phyloP scores from a whole-genome alignment of 208 protist species.

The Balamuthia mandrillaris region DNA sequence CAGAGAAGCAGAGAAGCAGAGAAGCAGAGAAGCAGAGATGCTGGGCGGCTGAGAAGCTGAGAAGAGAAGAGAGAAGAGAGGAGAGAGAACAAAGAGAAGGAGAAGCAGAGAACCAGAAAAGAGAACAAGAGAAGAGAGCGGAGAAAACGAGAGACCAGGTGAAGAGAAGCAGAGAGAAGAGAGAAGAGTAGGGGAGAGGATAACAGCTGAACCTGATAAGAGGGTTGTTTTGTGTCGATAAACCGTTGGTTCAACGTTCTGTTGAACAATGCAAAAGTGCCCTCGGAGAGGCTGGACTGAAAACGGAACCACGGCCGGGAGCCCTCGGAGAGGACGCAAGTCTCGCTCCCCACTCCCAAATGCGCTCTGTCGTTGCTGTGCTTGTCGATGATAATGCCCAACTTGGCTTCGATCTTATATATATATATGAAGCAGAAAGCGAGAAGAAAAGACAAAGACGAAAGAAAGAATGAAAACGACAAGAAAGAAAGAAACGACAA shows the following conservation, averaged over 20 bases:
- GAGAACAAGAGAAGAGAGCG: too few species aligned
- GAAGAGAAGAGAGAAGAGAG: neutral
- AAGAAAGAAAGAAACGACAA: neutral
- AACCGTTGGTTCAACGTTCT: too few species aligned
- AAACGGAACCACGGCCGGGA: neutral
- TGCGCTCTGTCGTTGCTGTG: neutral
- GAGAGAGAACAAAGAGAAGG: neutral
- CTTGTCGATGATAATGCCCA: neutral
- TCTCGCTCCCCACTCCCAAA: neutral
- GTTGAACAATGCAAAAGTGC: neutral
- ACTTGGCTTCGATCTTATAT: slow-evolving; percentile 1
- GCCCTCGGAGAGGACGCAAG: neutral
- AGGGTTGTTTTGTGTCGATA: too few species aligned
- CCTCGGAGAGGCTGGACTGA: neutral
- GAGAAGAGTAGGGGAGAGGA: too few species aligned
- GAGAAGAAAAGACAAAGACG: neutral
- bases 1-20: neutral
- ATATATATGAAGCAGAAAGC: neutral
- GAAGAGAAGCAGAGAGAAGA: too few species aligned
- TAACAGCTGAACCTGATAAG: too few species aligned
- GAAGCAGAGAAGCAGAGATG: neutral
- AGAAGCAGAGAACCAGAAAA: too few species aligned
- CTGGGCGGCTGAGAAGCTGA: neutral
- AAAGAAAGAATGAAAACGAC: neutral
- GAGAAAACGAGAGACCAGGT: too few species aligned